Conservation (phyloP, 345 rosid species). For the Syzygium aromaticum region DNA sequence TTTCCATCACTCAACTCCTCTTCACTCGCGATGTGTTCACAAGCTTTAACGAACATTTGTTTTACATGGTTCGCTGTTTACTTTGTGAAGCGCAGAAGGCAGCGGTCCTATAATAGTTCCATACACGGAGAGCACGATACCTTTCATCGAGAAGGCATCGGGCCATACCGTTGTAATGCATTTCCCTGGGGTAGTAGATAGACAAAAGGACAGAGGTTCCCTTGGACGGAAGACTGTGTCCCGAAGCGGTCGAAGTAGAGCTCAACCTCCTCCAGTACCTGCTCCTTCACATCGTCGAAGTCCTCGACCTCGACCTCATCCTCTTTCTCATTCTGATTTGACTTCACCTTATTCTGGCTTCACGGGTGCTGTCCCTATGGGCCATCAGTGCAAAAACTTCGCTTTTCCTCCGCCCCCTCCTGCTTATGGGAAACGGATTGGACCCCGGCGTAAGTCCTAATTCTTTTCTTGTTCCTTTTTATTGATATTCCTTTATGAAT, state of each 20-base stretch:
- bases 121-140: constrained; percentile 15
- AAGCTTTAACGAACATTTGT: neutral
- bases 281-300: constrained; percentile 1
- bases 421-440: constrained; percentile 42
- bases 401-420: constrained; percentile 89
- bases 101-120: constrained; percentile 23
- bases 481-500: neutral
- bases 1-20: neutral
- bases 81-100: constrained; percentile 24
- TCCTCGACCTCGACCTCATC: neutral
- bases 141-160: constrained; percentile 11
- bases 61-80: neutral
- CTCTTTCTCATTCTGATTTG: neutral
- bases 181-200: neutral
- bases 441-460: constrained; percentile 43
- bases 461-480: neutral
- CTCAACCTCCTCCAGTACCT: constrained; percentile 12
- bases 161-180: constrained; percentile 12
- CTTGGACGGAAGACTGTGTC: constrained; percentile 9
- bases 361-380: neutral
- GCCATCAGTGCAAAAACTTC: constrained; percentile 63
- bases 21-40: neutral
- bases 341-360: neutral
- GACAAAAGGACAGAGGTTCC: constrained; percentile 9
- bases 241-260: constrained; percentile 19